Percentiles rank a stretch among this genome's conserved stretches.
These are phyloP conservation scores for Euphorbia schlechtendalii DNA, from an alignment of 441 rosid species.

Conservation along the genomic window DNA sequence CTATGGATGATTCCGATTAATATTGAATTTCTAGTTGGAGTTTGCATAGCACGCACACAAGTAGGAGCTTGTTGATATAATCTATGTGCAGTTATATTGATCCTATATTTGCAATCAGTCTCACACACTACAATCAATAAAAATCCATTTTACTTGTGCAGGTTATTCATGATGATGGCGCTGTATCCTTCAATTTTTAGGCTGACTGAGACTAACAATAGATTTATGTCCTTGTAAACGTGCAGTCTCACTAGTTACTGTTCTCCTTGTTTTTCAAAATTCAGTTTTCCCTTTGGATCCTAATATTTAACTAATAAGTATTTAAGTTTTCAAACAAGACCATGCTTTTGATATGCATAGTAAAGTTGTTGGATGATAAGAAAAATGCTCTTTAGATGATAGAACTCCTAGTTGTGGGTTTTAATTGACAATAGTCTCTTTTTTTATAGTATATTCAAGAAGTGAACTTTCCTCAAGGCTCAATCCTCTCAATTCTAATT, in stretches of 20 bases:
- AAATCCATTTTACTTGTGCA: too few relatives aligned
- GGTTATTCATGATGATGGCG: too few relatives aligned
- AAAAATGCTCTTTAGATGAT: neutral
- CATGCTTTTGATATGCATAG: neutral
- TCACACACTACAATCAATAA: too few relatives aligned
- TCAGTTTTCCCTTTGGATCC: neutral
- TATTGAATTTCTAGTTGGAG: too few relatives aligned
- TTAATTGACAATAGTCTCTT: neutral
- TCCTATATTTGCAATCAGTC: too few relatives aligned
- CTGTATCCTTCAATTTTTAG: too few relatives aligned
- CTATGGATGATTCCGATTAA: too few relatives aligned
- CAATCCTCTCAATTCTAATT: neutral
- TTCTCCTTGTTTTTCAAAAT: neutral
- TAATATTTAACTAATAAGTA: neutral
- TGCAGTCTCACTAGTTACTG: neutral
- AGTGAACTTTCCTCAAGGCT: neutral
- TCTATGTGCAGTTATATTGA: too few relatives aligned
- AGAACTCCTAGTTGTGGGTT: neutral
- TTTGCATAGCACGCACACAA: too few relatives aligned
- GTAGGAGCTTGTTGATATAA: too few relatives aligned
- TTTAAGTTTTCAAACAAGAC: neutral
- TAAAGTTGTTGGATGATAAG: too few relatives aligned
- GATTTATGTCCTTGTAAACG: neutral
- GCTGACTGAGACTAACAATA: neutral
- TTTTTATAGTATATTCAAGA: neutral